Conservation (phyloP, 2,329 filamentous ascomycete genomes). For the Pseudocercospora ulei region DNA sequence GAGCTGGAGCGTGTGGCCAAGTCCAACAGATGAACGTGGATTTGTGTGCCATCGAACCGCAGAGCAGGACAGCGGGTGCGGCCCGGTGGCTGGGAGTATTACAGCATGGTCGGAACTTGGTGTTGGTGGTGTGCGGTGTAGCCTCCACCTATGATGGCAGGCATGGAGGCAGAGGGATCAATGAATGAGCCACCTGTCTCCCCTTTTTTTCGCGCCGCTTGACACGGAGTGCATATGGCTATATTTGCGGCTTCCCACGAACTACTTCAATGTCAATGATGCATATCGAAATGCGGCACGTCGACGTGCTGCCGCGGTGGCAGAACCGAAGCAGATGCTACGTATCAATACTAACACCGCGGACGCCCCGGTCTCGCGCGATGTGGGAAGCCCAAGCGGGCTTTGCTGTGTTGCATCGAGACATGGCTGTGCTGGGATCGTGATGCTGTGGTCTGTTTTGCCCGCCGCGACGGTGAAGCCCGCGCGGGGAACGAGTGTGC, state of each 20-base stretch:
- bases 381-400: too few relatives aligned
- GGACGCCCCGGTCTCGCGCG: too few relatives aligned
- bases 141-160: slow-evolving; percentile 11
- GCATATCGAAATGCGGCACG: slow-evolving; percentile 6
- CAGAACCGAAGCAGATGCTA: too few relatives aligned
- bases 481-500: too few relatives aligned
- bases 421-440: too few relatives aligned
- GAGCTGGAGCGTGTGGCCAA: slow-evolving; percentile 99
- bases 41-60: slow-evolving; percentile 2
- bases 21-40: slow-evolving; percentile 87
- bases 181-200: slow-evolving; percentile 9
- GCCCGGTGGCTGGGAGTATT: slow-evolving; percentile 12
- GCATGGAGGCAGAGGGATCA: slow-evolving; percentile 11
- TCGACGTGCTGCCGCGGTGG: too few relatives aligned
- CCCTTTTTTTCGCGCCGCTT: slow-evolving; percentile 17
- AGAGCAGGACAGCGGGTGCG: slow-evolving; percentile 1
- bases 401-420: too few relatives aligned
- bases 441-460: too few relatives aligned
- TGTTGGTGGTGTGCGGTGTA: slow-evolving; percentile 19
- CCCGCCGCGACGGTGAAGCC: too few relatives aligned
- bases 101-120: slow-evolving; percentile 21
- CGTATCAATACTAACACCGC: too few relatives aligned
- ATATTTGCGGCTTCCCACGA: slow-evolving; percentile 18
- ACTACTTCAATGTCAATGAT: slow-evolving; percentile 14
- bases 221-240: slow-evolving; percentile 15